Evolutionary conservation across 345 rosid species (phyloP).

Genomic region (Luvunga scandens): DNA sequence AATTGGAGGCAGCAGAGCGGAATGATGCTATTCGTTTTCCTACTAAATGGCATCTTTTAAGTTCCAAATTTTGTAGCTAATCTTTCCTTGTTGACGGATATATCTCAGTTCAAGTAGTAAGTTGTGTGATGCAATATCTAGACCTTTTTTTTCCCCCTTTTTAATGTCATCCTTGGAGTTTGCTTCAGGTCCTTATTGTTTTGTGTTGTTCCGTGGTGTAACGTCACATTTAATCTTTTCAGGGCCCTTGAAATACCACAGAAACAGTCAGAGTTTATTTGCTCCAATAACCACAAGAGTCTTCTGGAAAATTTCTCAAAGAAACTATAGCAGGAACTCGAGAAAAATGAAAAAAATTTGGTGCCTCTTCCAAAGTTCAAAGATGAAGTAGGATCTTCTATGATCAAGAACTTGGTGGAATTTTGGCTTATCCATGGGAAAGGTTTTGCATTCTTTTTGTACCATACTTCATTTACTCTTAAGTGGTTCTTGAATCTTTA

Average conservation of each 20-base stretch:
- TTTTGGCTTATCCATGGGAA: not conserved
- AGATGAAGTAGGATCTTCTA: constrained; percentile 1
- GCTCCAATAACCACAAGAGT: not conserved
- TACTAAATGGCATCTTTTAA: not conserved
- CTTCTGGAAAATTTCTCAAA: not conserved
- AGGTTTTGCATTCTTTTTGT: constrained; percentile 4
- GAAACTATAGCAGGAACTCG: constrained; percentile 7
- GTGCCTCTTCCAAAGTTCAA: not conserved
- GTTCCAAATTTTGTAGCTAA: not conserved
- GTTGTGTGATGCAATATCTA: not conserved
- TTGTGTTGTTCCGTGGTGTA: too few relatives aligned
- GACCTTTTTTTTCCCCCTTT: not conserved
- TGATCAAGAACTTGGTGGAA: not conserved
- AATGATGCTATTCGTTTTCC: constrained; percentile 6
- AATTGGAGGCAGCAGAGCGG: constrained; percentile 5
- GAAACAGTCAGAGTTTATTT: not conserved
- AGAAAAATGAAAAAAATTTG: constrained; percentile 5
- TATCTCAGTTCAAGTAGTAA: not conserved
- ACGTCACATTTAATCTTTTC: not conserved
- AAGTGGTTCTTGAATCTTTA: not conserved
- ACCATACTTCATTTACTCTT: not conserved
- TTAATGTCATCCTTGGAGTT: not conserved
- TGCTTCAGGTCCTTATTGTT: not conserved
- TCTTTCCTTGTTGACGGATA: not conserved
- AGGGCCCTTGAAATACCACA: constrained; percentile 4